phyloP scores from a whole-genome alignment of 2,329 filamentous ascomycete species.

The Ustilaginoidea virens region DNA sequence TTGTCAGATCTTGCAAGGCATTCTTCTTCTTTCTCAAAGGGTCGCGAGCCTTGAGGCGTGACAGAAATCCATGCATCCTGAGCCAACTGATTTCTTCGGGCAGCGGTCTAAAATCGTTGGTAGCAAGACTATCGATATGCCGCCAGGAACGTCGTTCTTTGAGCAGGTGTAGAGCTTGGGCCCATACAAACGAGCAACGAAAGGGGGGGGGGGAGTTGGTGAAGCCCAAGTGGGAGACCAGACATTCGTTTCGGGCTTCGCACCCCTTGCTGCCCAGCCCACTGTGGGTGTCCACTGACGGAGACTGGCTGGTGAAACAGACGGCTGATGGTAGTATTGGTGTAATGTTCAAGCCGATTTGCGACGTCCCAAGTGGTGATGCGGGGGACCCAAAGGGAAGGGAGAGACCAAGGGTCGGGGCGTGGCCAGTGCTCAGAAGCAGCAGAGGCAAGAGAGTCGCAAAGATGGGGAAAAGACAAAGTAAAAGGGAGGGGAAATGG shows the following conservation, averaged over 20 bases:
- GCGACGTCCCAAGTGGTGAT: slow-evolving; percentile 7
- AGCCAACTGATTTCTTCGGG: too few species aligned
- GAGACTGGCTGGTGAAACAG: slow-evolving; percentile 1
- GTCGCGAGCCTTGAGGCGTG: slow-evolving; percentile 63
- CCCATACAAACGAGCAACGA: too few species aligned
- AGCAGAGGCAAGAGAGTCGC: too few species aligned
- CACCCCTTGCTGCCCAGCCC: too few species aligned
- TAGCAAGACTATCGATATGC: too few species aligned
- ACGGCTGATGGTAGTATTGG: slow-evolving; percentile 1
- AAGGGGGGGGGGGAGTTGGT: too few species aligned
- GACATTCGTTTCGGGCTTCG: too few species aligned
- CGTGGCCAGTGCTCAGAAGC: background rate
- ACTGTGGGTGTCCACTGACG: background rate
- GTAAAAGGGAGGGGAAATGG: background rate
- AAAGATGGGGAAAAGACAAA: background rate
- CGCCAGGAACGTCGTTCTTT: too few species aligned
- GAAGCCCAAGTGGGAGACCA: too few species aligned
- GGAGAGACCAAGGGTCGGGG: slow-evolving; percentile 1
- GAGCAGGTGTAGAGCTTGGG: too few species aligned
- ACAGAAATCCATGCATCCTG: slow-evolving; percentile 43
- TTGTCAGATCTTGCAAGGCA: slow-evolving; percentile 30
- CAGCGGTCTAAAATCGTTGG: too few species aligned
- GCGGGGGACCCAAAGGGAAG: slow-evolving; percentile 2
- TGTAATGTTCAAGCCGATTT: slow-evolving; percentile 3
- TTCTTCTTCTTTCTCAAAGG: slow-evolving; percentile 54